phyloP scores from a whole-genome alignment of 805 yeast genomes.

The Wickerhamiella brachini region DNA sequence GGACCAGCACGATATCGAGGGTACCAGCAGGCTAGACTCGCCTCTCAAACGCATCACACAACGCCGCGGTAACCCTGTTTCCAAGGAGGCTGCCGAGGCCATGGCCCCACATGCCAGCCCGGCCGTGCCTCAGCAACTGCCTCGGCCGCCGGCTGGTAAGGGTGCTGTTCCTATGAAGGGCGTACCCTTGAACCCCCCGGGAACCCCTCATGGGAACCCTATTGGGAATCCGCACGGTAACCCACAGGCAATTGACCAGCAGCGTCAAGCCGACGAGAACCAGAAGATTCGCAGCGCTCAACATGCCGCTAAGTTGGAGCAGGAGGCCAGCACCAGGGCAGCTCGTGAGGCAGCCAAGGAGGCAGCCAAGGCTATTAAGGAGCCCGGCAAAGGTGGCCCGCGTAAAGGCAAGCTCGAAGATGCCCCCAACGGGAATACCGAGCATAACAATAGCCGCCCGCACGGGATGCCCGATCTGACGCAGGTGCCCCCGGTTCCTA shows the following conservation, averaged over 20 bases:
- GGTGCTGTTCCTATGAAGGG: neutral
- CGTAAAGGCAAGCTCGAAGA: neutral
- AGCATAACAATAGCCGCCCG: neutral
- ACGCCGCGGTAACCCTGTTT: neutral
- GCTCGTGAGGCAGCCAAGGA: constrained; percentile 6
- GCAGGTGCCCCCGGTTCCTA: neutral
- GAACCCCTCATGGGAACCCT: too few species aligned
- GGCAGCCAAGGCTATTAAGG: neutral
- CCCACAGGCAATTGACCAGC: neutral
- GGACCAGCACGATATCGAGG: neutral
- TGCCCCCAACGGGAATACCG: neutral
- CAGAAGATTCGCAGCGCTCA: constrained; percentile 1
- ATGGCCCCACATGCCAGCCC: neutral
- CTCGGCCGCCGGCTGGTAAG: neutral
- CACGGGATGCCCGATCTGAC: constrained; percentile 2
- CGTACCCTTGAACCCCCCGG: too few species aligned
- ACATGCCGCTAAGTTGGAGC: constrained; percentile 4
- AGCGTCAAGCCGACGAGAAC: constrained; percentile 6
- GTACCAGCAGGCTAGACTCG: neutral
- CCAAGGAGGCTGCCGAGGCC: neutral
- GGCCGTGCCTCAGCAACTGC: neutral
- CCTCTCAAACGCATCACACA: neutral
- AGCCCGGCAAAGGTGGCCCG: neutral
- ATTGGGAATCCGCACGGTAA: neutral
- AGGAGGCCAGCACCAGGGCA: neutral